Conservation (phyloP, 208 protist species). For the Crithidia brevicula region DNA sequence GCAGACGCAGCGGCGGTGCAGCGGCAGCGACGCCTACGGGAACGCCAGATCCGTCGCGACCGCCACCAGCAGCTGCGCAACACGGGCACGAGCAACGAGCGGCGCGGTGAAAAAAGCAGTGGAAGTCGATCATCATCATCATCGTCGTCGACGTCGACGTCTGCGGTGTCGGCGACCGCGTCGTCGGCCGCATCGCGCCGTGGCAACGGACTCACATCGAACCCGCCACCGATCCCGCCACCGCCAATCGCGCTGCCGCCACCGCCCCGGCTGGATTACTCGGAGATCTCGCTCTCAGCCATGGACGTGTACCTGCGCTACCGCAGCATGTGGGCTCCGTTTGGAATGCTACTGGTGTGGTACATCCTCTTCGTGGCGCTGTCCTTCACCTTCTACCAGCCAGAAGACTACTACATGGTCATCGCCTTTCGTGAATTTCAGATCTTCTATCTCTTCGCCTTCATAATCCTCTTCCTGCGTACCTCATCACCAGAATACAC, state of each 20-base stretch:
- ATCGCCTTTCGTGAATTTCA: conserved; percentile 49
- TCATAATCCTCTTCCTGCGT: conserved; percentile 63
- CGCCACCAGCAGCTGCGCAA: conserved; percentile 10
- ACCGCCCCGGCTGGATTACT: conserved; percentile 21
- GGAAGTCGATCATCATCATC: background rate
- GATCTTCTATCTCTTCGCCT: conserved; percentile 43
- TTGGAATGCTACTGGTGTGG: conserved; percentile 48
- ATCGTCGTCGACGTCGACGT: background rate
- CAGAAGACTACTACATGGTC: conserved; percentile 71
- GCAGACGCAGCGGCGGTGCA: conserved; percentile 28
- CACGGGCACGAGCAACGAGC: background rate
- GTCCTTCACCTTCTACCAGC: conserved; percentile 42
- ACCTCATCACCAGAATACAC: conserved; percentile 25
- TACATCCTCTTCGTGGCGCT: conserved; percentile 41
- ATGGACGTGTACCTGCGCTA: conserved; percentile 63
- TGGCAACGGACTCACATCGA: background rate
- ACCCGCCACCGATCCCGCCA: background rate
- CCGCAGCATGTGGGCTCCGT: conserved; percentile 50
- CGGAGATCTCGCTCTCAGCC: conserved; percentile 19
- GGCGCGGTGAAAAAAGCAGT: background rate
- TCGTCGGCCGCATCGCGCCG: background rate
- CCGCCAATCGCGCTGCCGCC: background rate
- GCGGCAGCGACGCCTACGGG: conserved; percentile 19
- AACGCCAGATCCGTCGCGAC: conserved; percentile 14
- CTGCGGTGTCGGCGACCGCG: background rate